Evolutionary conservation across 768 basidiomycete species (phyloP), one percentile per base, ranked within the genome.

Genomic region (Rhizopogon sp.): DNA sequence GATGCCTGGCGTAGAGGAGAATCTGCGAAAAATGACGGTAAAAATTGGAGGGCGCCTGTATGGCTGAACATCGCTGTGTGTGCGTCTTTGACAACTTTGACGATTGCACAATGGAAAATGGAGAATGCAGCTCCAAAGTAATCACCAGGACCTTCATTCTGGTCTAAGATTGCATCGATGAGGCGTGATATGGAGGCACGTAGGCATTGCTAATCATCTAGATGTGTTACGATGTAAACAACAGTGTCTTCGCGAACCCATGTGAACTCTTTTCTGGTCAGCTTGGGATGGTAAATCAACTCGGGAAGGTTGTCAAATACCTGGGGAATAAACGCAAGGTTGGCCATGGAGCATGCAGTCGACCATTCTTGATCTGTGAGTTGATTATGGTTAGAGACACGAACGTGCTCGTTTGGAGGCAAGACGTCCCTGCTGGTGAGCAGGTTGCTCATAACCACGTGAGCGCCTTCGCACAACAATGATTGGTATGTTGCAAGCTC

Each of bases 171-270:
- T 17, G 33, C 50, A n/a, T 14, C 20, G 16, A 51, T 37, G 3
- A 35, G 28, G 7, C 35, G 50, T 13, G 37, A 25, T 3, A 51
- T 14, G 13, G 35, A 9, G 29, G 50, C 22, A 43, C 39, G 25
- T 41, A 52, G 11, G 41, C 58, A 54, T 43, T 52, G 51, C 47
- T 64, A 60, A 44, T 66, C 59, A 53, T 64, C 61, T 31, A 66
- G 63, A 51, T 64, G 61, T 6, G 63, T 64, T 7, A 57, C 45
- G 45, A 56, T 55, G 7, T 46, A 58, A n/a, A 51, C 50, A 13
- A 31, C 6, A 7, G 37, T 25, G 53, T 54, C 53, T 39, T 37
- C 17, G n/a, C 53, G 53, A 13, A 50, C 40, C 53, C 47, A 54
- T 20, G n/a, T 33, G 5, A 43, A 22, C 17, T 51, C 29, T 31